Percentiles rank a stretch among this genome's conserved stretches.
Conservation (phyloP, 2,329 filamentous ascomycete species). For the Mariannaea elegans region DNA sequence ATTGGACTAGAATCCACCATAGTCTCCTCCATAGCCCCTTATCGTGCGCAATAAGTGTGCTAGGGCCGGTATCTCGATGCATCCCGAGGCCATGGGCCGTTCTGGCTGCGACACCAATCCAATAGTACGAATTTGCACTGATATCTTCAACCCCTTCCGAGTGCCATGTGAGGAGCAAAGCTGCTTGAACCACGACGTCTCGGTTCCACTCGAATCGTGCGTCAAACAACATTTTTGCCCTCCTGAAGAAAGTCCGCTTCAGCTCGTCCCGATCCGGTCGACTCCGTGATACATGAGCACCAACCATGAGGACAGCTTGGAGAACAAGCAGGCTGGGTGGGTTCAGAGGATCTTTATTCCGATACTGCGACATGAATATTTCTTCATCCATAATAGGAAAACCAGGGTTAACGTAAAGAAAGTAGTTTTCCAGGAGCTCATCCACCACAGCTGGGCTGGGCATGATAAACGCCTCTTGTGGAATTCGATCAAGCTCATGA, state of each 20-base stretch:
- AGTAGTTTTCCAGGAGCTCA: conserved; percentile 58
- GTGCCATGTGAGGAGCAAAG: conserved; percentile 62
- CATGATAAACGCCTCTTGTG: too few species aligned
- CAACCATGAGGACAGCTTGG: conserved; percentile 58
- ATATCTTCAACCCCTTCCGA: conserved; percentile 62
- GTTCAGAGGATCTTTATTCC: conserved; percentile 50
- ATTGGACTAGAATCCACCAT: conserved; percentile 49
- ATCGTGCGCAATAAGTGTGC: conserved; percentile 35
- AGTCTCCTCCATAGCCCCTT: conserved; percentile 44
- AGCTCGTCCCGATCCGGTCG: conserved; percentile 47
- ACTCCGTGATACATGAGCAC: conserved; percentile 55
- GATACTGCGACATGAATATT: conserved; percentile 57
- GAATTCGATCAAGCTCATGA: too few species aligned
- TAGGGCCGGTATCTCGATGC: conserved; percentile 46
- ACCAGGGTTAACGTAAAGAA: conserved; percentile 56
- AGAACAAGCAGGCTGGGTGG: conserved; percentile 57
- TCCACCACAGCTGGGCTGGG: too few species aligned
- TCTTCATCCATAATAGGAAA: conserved; percentile 60
- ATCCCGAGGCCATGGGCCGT: conserved; percentile 61
- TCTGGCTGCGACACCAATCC: conserved; percentile 59
- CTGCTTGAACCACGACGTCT: conserved; percentile 59
- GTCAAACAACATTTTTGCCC: conserved; percentile 62
- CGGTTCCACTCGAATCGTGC: conserved; percentile 60
- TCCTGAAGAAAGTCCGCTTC: conserved; percentile 57
- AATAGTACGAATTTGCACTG: conserved; percentile 57